phyloP scores from a whole-genome alignment of 108 stramenopile genomes.

The Nitzschia putrida region DNA sequence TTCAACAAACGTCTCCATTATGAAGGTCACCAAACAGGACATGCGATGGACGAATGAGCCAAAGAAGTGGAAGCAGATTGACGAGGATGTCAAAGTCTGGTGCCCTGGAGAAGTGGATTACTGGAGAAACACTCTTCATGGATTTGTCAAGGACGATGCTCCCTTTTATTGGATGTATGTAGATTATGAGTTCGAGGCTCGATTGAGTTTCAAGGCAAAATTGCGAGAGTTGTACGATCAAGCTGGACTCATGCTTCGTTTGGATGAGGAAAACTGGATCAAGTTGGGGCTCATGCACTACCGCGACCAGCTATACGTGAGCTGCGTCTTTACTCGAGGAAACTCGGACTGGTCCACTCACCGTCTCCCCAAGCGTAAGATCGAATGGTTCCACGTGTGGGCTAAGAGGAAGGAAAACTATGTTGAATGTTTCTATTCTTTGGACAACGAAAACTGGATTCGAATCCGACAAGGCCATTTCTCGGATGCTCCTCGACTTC shows the following conservation, averaged over 20 bases:
- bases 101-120: constrained; percentile 40
- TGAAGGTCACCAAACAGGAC: constrained; percentile 38
- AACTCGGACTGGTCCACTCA: constrained; percentile 51
- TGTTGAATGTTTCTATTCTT: constrained; percentile 41
- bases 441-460: constrained; percentile 46
- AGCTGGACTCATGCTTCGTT: constrained; percentile 53
- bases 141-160: constrained; percentile 44
- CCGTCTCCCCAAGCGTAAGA: constrained; percentile 34
- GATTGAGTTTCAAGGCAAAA: constrained; percentile 37
- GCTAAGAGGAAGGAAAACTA: constrained; percentile 35
- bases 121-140: constrained; percentile 44
- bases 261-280: constrained; percentile 49
- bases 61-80: constrained; percentile 46
- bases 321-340: constrained; percentile 46
- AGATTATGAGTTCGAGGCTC: constrained; percentile 43
- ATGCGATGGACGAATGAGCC: constrained; percentile 51
- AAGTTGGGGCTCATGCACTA: constrained; percentile 38
- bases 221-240: constrained; percentile 46
- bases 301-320: constrained; percentile 40
- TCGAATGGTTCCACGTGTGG: constrained; percentile 41
- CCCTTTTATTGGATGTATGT: constrained; percentile 47
- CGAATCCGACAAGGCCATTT: constrained; percentile 42
- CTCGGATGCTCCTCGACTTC: constrained; percentile 33
- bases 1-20: neutral
- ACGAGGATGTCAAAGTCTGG: constrained; percentile 34